Evolutionary conservation across 768 basidiomycete species (phyloP).

Genomic region (Termitomyces sp.): DNA sequence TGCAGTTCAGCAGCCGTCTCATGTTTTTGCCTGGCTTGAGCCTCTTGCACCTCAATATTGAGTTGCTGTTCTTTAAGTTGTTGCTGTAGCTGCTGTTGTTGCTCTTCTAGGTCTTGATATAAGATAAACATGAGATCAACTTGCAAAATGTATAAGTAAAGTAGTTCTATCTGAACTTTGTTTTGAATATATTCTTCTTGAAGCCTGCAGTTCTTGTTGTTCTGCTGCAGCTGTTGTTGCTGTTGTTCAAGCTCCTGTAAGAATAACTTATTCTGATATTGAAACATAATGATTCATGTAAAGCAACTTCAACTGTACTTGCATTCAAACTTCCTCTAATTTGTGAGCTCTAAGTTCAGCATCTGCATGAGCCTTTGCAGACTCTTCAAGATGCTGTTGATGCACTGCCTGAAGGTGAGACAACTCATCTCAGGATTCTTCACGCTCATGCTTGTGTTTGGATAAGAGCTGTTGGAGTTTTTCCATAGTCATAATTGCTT

Average conservation of each 20-base stretch:
- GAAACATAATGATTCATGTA: no score
- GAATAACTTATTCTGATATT: no score
- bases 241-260: neutral
- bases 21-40: neutral
- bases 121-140: neutral
- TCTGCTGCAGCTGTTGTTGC: neutral
- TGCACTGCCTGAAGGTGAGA: neutral
- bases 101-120: neutral
- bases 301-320: no score
- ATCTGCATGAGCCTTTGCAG: no score
- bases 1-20: neutral
- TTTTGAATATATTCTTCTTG: neutral
- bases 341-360: no score
- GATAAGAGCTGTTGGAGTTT: neutral
- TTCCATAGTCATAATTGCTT: neutral
- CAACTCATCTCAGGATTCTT: neutral
- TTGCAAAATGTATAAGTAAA: neutral
- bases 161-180: neutral
- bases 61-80: neutral
- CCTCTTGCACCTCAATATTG: neutral
- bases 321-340: no score
- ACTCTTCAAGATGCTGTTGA: neutral
- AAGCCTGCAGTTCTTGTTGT: neutral
- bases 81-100: neutral
- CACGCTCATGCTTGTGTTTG: neutral